A percentile compares a stretch with the other conserved stretches of the same genome.
Conservation (phyloP, 2,329 filamentous ascomycete genomes). For the Ascochyta fabae region DNA sequence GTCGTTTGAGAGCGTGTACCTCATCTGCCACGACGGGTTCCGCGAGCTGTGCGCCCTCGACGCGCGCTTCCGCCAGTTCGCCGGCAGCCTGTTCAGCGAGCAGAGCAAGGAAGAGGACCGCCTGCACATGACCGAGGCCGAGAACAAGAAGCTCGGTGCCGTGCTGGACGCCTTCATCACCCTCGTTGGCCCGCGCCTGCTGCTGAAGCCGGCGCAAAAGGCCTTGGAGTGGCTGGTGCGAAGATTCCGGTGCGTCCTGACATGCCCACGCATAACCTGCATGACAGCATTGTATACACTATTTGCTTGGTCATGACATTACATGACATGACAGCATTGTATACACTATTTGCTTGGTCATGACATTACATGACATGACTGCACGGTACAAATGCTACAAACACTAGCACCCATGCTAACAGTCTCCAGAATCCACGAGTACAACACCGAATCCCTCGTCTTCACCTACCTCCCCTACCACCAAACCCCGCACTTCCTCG, state of each 20-base stretch:
- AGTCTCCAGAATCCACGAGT: slow-evolving; percentile 77
- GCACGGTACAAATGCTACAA: too few species aligned
- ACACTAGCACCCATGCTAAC: slow-evolving; percentile 6
- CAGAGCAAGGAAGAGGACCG: slow-evolving; percentile 91
- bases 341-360: too few species aligned
- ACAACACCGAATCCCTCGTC: slow-evolving; percentile 79
- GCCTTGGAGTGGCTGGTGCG: slow-evolving; percentile 94
- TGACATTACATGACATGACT: too few species aligned
- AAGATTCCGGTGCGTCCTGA: slow-evolving; percentile 74
- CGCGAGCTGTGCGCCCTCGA: slow-evolving; percentile 91
- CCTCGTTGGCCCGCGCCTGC: slow-evolving; percentile 75
- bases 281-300: background rate
- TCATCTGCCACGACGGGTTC: slow-evolving; percentile 87
- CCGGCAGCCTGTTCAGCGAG: slow-evolving; percentile 84
- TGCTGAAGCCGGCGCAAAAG: slow-evolving; percentile 87
- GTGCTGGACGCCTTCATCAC: slow-evolving; percentile 83
- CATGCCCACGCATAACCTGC: background rate
- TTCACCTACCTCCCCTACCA: slow-evolving; percentile 94
- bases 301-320: too few species aligned
- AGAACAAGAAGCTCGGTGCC: slow-evolving; percentile 82
- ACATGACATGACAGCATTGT: background rate
- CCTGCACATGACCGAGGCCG: slow-evolving; percentile 77
- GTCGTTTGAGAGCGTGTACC: slow-evolving; percentile 87
- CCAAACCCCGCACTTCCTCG: slow-evolving; percentile 81
- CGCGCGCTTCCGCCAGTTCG: slow-evolving; percentile 75